Evolutionary conservation across 139 green algal species (phyloP), one percentile per base, ranked within the genome.

Genomic region (Spirogloea muscicola): DNA sequence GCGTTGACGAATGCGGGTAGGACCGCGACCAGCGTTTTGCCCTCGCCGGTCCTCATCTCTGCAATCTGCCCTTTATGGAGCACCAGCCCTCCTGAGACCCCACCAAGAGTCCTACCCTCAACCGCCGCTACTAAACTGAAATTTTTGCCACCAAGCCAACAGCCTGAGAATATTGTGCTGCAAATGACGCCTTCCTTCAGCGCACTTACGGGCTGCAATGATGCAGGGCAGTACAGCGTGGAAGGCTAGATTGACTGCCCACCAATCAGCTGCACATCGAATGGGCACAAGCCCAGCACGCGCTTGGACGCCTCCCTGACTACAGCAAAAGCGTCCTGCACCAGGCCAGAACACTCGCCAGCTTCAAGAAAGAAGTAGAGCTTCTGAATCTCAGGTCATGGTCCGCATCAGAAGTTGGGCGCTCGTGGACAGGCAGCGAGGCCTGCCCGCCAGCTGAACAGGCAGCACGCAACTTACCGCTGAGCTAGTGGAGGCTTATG

Each of bases 31-130:
- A 97, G 86, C 1, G 93, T 96, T 76, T 97, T 97, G 49, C 92
- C 92, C 84, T 97, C 92, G 36, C 91, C 91, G 3, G 92, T 96
- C 31, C 77, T 61, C 92, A 97, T 97, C 82, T 97, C 92, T 0
- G 92, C 91, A 49, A 92, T 90, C 21, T 49, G 76, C 1, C 92
- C 92, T 51, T 96, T 87, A 49, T 95, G 88, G 57, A 97, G 82
- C 42, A 90, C 91, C 71, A 95, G 90, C 51, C 91, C 92, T 16
- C 52, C 52, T 64, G 57, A 4, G 33, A 38, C 9, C 33, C 31
- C 10, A 25, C 13, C 43, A 10, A 51, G 13, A 10, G 16, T 51
- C 13, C 43, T 16, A 51, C n/a, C 43, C 43, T 51, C 13, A 10
- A 51, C 43, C 16, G 10, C 43, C 10, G 10, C 43, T 51, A 25